Conservation (phyloP, 345 rosid species). For the Alliaria petiolata region DNA sequence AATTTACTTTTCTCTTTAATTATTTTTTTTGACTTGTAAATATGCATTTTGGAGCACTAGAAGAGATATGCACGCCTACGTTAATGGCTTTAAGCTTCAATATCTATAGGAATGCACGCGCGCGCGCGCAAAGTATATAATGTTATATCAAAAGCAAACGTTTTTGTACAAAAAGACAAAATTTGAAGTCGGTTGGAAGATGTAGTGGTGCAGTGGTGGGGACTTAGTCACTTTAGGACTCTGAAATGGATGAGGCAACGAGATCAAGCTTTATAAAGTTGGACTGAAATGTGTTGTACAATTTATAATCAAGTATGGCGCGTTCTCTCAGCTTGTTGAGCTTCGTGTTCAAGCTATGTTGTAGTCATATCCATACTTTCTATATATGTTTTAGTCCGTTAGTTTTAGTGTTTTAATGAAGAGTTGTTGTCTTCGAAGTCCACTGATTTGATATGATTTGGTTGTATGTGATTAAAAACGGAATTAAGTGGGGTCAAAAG, state of each 20-base stretch:
- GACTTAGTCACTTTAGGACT: background rate
- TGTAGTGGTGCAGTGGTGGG: conserved; percentile 34
- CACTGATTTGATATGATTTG: background rate
- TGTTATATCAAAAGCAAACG: background rate
- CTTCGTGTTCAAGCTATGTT: background rate
- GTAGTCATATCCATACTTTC: background rate
- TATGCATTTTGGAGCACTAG: conserved; percentile 7
- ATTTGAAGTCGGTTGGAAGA: background rate
- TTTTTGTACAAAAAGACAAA: conserved; percentile 7
- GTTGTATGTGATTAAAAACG: background rate
- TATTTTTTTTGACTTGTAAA: background rate
- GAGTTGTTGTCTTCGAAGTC: background rate
- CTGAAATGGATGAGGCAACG: conserved; percentile 9
- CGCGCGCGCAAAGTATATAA: background rate
- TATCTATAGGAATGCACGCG: conserved; percentile 14
- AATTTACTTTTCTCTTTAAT: background rate
- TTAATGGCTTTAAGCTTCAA: background rate
- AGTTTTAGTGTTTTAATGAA: background rate
- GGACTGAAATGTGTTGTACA: background rate
- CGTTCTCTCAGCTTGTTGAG: background rate
- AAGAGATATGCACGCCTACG: conserved; percentile 21
- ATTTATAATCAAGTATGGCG: background rate
- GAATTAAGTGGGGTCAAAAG: background rate
- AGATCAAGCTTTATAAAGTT: conserved; percentile 16
- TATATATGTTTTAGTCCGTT: background rate